phyloP scores from a whole-genome alignment of 345 rosid species.

The Limnanthes douglasii region DNA sequence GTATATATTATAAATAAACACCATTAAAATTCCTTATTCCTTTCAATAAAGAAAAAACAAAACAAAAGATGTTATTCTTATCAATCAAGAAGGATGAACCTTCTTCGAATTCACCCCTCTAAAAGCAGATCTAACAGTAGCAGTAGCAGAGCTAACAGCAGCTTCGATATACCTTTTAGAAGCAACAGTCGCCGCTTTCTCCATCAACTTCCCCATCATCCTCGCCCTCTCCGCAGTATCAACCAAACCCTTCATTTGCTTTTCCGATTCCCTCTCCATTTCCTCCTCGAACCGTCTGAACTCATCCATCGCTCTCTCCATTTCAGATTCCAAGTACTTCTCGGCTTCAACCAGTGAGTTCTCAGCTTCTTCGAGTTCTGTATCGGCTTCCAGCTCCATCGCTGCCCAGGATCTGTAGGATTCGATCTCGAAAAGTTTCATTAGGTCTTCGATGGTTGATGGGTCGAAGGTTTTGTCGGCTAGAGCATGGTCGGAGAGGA shows the following conservation, averaged over 20 bases:
- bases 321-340: constrained; percentile 42
- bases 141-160: constrained; percentile 62
- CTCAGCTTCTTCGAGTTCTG: constrained; percentile 34
- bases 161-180: constrained; percentile 65
- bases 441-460: constrained; percentile 48
- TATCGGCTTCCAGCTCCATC: constrained; percentile 28
- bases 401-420: constrained; percentile 83
- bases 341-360: constrained; percentile 33
- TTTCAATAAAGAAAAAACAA: too few relatives aligned
- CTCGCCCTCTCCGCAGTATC: constrained; percentile 47
- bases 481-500: constrained; percentile 57
- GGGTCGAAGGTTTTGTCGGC: constrained; percentile 68
- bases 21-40: too few relatives aligned
- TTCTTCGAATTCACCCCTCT: constrained; percentile 42
- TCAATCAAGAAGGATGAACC: constrained; percentile 65
- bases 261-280: constrained; percentile 37
- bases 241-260: constrained; percentile 25
- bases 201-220: constrained; percentile 39
- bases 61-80: too few relatives aligned
- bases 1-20: too few relatives aligned
- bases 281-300: constrained; percentile 52
- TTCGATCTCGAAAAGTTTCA: constrained; percentile 74
- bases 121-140: constrained; percentile 69
- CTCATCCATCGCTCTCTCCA: constrained; percentile 77
- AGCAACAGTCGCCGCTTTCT: constrained; percentile 45